phyloP scores from a whole-genome alignment of 306 rosid species.

The Vigna unguiculata region DNA sequence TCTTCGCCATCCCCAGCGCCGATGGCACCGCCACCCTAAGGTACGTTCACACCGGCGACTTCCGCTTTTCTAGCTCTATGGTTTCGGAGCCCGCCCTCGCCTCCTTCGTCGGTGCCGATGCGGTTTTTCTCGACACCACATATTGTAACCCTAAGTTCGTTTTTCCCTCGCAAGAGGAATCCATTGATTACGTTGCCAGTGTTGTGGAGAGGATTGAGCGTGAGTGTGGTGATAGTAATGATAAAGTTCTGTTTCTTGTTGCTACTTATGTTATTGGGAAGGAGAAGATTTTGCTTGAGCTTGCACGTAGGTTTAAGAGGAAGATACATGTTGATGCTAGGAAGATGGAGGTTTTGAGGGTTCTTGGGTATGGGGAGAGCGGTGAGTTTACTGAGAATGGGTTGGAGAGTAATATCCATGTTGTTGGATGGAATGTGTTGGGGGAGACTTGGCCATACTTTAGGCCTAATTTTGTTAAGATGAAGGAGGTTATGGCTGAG shows the following conservation, averaged over 20 bases:
- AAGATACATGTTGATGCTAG: constrained; percentile 75
- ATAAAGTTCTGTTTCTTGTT: constrained; percentile 76
- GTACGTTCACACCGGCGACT: constrained; percentile 93
- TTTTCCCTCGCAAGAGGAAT: constrained; percentile 80
- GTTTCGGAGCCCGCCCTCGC: constrained; percentile 49
- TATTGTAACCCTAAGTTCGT: constrained; percentile 83
- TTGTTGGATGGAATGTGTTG: constrained; percentile 95
- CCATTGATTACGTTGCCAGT: constrained; percentile 65
- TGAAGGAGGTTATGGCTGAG: constrained; percentile 80
- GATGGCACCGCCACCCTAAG: constrained; percentile 44
- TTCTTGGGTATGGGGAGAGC: constrained; percentile 69
- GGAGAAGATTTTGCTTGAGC: constrained; percentile 87
- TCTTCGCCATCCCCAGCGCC: constrained; percentile 58
- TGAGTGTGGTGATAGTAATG: constrained; percentile 46
- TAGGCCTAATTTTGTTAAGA: constrained; percentile 83
- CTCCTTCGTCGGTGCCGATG: constrained; percentile 68
- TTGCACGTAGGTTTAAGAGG: constrained; percentile 65
- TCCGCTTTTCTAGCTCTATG: constrained; percentile 68
- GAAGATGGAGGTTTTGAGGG: constrained; percentile 77
- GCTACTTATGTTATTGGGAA: constrained; percentile 95
- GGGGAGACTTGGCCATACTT: constrained; percentile 99
- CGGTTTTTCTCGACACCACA: constrained; percentile 82
- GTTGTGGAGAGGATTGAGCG: constrained; percentile 51
- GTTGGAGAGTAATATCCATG: constrained; percentile 80
- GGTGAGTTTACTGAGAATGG: constrained; percentile 73